Conservation (phyloP, 257 asterid species). For the Cinchona pubescens region DNA sequence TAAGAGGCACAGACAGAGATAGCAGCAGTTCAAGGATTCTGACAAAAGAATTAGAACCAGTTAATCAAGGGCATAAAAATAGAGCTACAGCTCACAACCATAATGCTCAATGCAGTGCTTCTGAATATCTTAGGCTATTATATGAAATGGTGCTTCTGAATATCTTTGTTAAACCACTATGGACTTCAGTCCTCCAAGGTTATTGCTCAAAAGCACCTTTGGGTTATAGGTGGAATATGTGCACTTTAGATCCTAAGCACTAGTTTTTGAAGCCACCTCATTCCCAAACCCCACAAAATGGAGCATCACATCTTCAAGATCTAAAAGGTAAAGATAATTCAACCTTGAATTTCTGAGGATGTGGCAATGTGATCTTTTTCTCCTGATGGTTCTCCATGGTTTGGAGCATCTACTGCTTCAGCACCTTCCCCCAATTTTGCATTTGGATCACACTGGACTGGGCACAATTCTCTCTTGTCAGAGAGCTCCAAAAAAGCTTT, state of each 20-base stretch:
- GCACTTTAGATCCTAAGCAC: neutral
- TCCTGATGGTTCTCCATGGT: slow-evolving; percentile 25
- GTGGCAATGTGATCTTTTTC: slow-evolving; percentile 19
- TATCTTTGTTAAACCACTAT: neutral
- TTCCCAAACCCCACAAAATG: neutral
- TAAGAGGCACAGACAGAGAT: neutral
- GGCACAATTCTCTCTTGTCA: slow-evolving; percentile 25
- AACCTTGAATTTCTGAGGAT: slow-evolving; percentile 26
- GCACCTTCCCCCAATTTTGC: slow-evolving; percentile 29
- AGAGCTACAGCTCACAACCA: neutral
- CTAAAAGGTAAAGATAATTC: slow-evolving; percentile 19
- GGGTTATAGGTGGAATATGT: neutral
- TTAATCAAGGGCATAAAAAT: neutral
- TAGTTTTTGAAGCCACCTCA: neutral
- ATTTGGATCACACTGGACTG: slow-evolving; percentile 20
- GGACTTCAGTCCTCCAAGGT: neutral
- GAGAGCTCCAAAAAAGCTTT: slow-evolving; percentile 24
- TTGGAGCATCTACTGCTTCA: slow-evolving; percentile 35
- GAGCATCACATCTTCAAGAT: neutral
- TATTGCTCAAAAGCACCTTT: neutral
- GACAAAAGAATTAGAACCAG: neutral
- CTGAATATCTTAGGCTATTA: neutral
- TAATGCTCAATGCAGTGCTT: neutral
- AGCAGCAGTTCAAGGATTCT: neutral
- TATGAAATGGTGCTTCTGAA: neutral